Percentiles rank a stretch among this genome's conserved stretches.
Conservation (phyloP, 192 early-diverging fungal genomes). For the Backusella australiensis region DNA sequence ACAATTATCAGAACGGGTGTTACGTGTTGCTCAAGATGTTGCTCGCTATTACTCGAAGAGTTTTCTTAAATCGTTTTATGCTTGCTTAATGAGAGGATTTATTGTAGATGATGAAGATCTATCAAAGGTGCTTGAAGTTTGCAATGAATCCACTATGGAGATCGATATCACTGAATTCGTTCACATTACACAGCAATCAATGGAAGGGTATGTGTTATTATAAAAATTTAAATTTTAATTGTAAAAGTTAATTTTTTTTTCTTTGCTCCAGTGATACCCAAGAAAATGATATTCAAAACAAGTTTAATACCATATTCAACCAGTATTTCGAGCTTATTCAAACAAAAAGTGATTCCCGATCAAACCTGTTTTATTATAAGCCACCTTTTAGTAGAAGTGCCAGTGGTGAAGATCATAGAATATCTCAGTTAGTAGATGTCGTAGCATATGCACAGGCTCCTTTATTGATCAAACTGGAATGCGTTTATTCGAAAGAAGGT, state of each 20-base stretch:
- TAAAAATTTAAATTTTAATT: neutral
- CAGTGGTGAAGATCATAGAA: slow-evolving; percentile 14
- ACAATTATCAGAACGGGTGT: slow-evolving; percentile 15
- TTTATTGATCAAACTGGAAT: slow-evolving; percentile 65
- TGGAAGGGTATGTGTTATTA: neutral
- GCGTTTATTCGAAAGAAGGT: slow-evolving; percentile 38
- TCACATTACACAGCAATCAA: slow-evolving; percentile 26
- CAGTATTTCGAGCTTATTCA: slow-evolving; percentile 57
- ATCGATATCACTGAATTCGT: slow-evolving; percentile 56
- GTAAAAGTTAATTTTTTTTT: neutral
- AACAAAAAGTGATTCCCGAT: slow-evolving; percentile 16
- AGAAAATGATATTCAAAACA: slow-evolving; percentile 32
- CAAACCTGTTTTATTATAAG: slow-evolving; percentile 63
- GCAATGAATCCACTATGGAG: slow-evolving; percentile 42
- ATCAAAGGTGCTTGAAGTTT: slow-evolving; percentile 39
- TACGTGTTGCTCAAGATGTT: slow-evolving; percentile 36
- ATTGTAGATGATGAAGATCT: slow-evolving; percentile 41
- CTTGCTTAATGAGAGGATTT: slow-evolving; percentile 45
- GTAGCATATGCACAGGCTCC: slow-evolving; percentile 63
- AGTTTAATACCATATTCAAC: slow-evolving; percentile 51
- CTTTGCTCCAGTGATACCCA: slow-evolving; percentile 26
- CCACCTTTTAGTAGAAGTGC: slow-evolving; percentile 41
- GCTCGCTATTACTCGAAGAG: slow-evolving; percentile 46
- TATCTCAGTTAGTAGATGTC: slow-evolving; percentile 31
- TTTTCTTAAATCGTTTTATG: slow-evolving; percentile 49